Evolutionary conservation across 441 rosid genomes (phyloP).

Genomic region (Geranium incanum): DNA sequence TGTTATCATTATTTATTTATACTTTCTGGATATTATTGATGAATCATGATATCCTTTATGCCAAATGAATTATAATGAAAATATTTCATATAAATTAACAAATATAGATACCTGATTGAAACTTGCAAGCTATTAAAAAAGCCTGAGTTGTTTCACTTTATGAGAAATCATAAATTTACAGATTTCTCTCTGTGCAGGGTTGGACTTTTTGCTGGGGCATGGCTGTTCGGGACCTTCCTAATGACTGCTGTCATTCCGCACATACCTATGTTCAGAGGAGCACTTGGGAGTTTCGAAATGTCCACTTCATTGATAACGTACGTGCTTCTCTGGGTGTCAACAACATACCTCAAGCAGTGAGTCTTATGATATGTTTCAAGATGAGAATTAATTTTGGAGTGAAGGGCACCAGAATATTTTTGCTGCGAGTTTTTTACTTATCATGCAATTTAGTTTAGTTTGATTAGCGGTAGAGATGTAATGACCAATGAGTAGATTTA

Average conservation of each 20-base stretch:
- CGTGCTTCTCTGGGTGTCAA: conserved; percentile 76
- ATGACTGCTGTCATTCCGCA: conserved; percentile 87
- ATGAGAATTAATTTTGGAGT: conserved; percentile 26
- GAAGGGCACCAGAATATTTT: conserved; percentile 10
- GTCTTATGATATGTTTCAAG: conserved; percentile 15
- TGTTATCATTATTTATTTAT: neutral
- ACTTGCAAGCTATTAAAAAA: neutral
- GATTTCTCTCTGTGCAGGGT: conserved; percentile 47
- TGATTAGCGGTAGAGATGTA: too few species aligned
- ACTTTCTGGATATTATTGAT: neutral
- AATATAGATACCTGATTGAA: neutral
- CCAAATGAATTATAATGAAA: neutral
- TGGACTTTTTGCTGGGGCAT: conserved; percentile 72
- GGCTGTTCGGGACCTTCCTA: conserved; percentile 90
- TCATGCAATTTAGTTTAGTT: too few species aligned
- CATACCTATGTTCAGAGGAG: conserved; percentile 52
- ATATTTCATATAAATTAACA: neutral
- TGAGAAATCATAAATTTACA: conserved; percentile 8
- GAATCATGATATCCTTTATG: neutral
- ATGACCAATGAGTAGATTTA: too few species aligned
- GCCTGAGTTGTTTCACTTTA: neutral
- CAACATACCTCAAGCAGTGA: conserved; percentile 64
- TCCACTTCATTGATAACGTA: conserved; percentile 75
- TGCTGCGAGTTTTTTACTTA: conserved; percentile 15
- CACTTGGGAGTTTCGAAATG: conserved; percentile 70